Base-by-base conservation (phyloP, 192 early-diverging fungal genomes). In the Coemansia sp. region DNA sequence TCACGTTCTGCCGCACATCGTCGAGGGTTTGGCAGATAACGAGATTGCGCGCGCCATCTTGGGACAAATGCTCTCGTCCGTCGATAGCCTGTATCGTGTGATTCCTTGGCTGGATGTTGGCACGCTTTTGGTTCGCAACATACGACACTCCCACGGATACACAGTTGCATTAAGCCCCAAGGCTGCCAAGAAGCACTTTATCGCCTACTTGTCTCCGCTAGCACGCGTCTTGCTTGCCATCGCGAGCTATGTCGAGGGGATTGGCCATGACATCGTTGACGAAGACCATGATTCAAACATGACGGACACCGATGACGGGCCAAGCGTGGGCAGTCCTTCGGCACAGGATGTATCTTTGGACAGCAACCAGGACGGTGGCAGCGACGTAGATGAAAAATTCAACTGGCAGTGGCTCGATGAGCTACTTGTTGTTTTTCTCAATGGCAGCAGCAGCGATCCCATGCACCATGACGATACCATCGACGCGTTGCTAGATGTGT, bases 71-170 rank as follows among this genome's bases (percentile, higher is more conserved):
- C 66, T 83, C 2, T 71, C 67, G 29, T 73, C 76, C 33, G 70
- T 70, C 1, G 73, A 68, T 36, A 40, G n/a, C 16, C 41, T 78
- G 68, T 74, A 73, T 47, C 53, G 34, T 22, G 31, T 63, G 31
- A 69, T 83, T 13, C 76, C 81, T 7, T 83, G 81, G 81, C 60
- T 79, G 5, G 81, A 83, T 34, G 43, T 83, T 36, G 81, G 70
- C 16, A 75, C 81, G 3, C 64, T 70, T 0, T 31, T 75, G 10
- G 67, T 78, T 11, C 76, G 75, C 38, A 75, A 68, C 20, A 52
- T 75, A 12, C 73, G 76, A 7, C 70, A 75, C 10, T 62, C 64
- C 38, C 67, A 78, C n/a, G 81, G 81, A 8, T 70, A 58, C 15
- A 70, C 76, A 12, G 81, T 79, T 16, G 70, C 73, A 3, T 73